A percentile compares a stretch with the other conserved stretches of the same genome.
phyloP scores from a whole-genome alignment of 768 basidiomycete species.

The Amyloporia xantha region DNA sequence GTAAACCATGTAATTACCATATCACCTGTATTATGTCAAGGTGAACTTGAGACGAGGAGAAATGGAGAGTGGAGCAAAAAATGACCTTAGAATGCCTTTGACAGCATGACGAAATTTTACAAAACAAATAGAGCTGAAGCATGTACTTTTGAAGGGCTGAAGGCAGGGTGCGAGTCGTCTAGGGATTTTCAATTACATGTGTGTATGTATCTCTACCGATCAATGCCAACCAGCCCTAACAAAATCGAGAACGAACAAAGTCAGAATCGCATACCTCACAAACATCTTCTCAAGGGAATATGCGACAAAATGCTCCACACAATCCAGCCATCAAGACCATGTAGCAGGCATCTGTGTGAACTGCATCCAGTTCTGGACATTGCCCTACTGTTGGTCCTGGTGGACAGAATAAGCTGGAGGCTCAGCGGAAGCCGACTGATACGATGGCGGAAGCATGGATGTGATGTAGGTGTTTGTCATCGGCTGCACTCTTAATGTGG shows the following conservation, averaged over 20 bases:
- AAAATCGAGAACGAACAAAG: neutral
- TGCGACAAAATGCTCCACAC: too few species aligned
- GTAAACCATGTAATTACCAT: neutral
- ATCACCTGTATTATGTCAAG: neutral
- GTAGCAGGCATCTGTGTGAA: constrained; percentile 2
- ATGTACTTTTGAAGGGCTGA: neutral
- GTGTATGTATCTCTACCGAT: neutral
- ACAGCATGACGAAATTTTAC: neutral
- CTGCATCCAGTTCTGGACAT: neutral
- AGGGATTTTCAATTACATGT: neutral
- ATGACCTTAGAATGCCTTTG: neutral
- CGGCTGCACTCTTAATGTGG: constrained; percentile 7
- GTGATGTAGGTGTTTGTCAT: neutral
- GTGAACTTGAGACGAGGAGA: neutral
- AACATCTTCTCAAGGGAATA: neutral
- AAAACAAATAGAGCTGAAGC: neutral
- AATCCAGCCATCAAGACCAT: constrained; percentile 5
- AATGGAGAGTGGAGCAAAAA: neutral
- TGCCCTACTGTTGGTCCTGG: constrained; percentile 2
- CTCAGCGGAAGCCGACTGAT: neutral
- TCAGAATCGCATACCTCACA: neutral
- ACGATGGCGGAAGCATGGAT: constrained; percentile 7
- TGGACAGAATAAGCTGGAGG: constrained; percentile 3
- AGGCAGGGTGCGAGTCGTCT: neutral
- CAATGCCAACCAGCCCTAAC: neutral